Conservation (phyloP, 495 filamentous ascomycete species). For the Melanomma pulvis-pyrius region DNA sequence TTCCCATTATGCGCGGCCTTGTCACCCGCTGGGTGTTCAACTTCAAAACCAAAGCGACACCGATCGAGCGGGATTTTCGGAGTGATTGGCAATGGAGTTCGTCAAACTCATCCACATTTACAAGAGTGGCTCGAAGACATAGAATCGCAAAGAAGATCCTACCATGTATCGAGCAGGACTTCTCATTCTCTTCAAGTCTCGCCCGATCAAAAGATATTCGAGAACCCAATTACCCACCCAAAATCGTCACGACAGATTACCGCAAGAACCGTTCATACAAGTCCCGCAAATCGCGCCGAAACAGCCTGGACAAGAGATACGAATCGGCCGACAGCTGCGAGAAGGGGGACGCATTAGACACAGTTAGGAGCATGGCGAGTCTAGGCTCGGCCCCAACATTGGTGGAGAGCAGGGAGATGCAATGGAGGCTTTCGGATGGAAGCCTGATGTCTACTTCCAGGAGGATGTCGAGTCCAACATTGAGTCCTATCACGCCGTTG, state of each 20-base stretch:
- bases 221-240: conserved; percentile 18
- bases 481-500: conserved; percentile 34
- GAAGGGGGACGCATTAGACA: conserved; percentile 33
- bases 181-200: conserved; percentile 30
- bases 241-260: conserved; percentile 21
- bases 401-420: conserved; percentile 27
- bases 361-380: conserved; percentile 34
- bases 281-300: conserved; percentile 21
- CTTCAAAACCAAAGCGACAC: conserved; percentile 30
- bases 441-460: conserved; percentile 27
- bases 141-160: conserved; percentile 31
- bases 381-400: conserved; percentile 31
- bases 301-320: conserved; percentile 20
- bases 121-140: conserved; percentile 19
- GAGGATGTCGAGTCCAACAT: conserved; percentile 28
- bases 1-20: conserved; percentile 36
- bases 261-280: conserved; percentile 17
- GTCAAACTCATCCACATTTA: conserved; percentile 31
- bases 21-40: conserved; percentile 39
- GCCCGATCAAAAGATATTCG: neutral
- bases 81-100: conserved; percentile 36
- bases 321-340: conserved; percentile 24
- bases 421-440: conserved; percentile 21
- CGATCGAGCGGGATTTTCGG: conserved; percentile 32
- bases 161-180: conserved; percentile 33